Percentiles rank a stretch among this genome's conserved stretches.
phyloP scores from a whole-genome alignment of 2,329 filamentous ascomycete genomes.

The Orbilia quercus region DNA sequence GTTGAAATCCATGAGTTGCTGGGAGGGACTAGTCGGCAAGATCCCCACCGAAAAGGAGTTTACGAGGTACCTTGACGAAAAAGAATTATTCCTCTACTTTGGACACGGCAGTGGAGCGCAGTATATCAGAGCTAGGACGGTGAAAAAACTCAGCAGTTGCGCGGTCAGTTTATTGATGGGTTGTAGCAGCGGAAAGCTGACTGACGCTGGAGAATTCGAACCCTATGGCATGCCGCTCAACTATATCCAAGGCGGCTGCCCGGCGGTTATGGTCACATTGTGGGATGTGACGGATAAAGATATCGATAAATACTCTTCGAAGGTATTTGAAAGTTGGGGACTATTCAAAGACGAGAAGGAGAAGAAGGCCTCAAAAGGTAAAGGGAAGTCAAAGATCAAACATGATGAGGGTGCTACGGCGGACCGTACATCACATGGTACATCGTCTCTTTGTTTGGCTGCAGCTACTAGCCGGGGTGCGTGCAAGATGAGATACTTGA shows the following conservation, averaged over 20 bases:
- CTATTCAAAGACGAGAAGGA: conserved; percentile 65
- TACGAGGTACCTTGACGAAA: conserved; percentile 72
- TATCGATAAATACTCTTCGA: conserved; percentile 89
- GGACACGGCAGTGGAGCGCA: conserved; percentile 95
- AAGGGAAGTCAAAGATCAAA: conserved; percentile 60
- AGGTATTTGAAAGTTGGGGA: conserved; percentile 87
- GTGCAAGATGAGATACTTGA: conserved; percentile 91
- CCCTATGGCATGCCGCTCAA: conserved; percentile 89
- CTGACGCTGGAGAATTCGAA: conserved; percentile 86
- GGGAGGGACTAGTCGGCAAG: conserved; percentile 76
- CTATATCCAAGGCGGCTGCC: conserved; percentile 87
- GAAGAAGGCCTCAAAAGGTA: conserved; percentile 60
- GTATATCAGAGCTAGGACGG: conserved; percentile 86
- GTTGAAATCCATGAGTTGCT: conserved; percentile 74
- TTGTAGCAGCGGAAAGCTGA: conserved; percentile 85
- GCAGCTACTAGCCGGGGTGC: conserved; percentile 78
- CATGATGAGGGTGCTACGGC: conserved; percentile 58
- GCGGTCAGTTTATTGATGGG: conserved; percentile 91
- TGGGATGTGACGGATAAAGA: conserved; percentile 99
- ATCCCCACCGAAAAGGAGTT: conserved; percentile 83
- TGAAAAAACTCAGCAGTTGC: conserved; percentile 81
- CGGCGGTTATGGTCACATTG: conserved; percentile 88
- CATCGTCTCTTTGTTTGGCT: conserved; percentile 78
- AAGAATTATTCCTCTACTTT: conserved; percentile 88
- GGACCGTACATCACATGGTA: conserved; percentile 60